Conservation (phyloP, 2,329 filamentous ascomycete genomes). For the Emmonsiellopsis sp. region DNA sequence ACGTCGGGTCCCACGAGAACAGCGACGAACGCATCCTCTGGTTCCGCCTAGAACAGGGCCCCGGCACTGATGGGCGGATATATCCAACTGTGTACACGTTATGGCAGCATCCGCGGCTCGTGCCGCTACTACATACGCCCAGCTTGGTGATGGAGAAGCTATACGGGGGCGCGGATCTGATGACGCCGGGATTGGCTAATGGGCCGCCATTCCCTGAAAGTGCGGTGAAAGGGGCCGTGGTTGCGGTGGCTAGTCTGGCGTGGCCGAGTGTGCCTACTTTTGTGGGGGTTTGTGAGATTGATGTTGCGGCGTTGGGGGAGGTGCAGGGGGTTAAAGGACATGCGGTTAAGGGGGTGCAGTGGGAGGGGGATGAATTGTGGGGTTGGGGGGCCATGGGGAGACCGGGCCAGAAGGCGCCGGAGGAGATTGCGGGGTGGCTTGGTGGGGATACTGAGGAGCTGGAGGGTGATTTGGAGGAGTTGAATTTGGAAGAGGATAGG, state of each 20-base stretch:
- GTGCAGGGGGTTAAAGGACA: slow-evolving; percentile 55
- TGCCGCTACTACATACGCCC: slow-evolving; percentile 57
- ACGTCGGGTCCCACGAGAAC: slow-evolving; percentile 50
- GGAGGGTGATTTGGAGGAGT: slow-evolving; percentile 30
- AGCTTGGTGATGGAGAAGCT: slow-evolving; percentile 52
- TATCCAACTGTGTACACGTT: slow-evolving; percentile 54
- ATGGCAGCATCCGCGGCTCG: slow-evolving; percentile 53
- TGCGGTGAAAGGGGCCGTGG: slow-evolving; percentile 52
- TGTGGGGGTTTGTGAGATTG: slow-evolving; percentile 57
- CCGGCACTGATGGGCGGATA: slow-evolving; percentile 30
- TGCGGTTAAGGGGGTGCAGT: slow-evolving; percentile 57
- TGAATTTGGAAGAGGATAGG: slow-evolving; percentile 36
- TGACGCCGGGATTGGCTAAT: slow-evolving; percentile 58
- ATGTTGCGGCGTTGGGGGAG: slow-evolving; percentile 45
- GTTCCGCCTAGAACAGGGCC: slow-evolving; percentile 52
- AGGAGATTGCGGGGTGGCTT: slow-evolving; percentile 45
- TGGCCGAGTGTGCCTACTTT: slow-evolving; percentile 53
- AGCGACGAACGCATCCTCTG: slow-evolving; percentile 54
- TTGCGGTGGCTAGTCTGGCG: slow-evolving; percentile 54
- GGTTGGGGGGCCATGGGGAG: slow-evolving; percentile 49
- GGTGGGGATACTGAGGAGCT: slow-evolving; percentile 23
- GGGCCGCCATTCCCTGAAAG: slow-evolving; percentile 54
- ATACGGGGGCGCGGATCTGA: slow-evolving; percentile 56
- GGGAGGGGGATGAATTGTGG: slow-evolving; percentile 63
- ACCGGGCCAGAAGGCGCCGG: slow-evolving; percentile 45